Base-by-base conservation (phyloP, 2,329 filamentous ascomycete species). In the Sarocladium brachiariae region DNA sequence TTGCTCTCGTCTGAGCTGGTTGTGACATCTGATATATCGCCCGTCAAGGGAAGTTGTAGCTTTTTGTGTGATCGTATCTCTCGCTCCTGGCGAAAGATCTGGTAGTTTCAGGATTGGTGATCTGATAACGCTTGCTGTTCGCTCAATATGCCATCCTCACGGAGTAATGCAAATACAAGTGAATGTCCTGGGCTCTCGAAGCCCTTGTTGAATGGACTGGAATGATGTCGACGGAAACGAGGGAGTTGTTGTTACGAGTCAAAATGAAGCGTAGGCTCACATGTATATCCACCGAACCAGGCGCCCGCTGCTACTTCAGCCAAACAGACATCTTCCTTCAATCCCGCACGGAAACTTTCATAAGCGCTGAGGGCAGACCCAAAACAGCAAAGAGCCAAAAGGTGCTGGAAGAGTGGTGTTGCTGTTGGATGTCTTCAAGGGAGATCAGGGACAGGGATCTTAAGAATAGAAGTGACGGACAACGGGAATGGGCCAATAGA, bases 1-100 rank as follows among this genome's bases (percentile, higher is more conserved):
- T 73, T 61, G 72, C 74, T 19, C 39, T 59, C 59, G 47, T 62
- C 59, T 47, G 68, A 59, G 23, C 49, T 50, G 39, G 39, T 45
- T 52, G 51, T 53, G 51, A 18, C 46, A 47, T 23, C 7, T 24
- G 27, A 34, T 27, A 6, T 19, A 7, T 14, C 16, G 16, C n/a
- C 35, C 27, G 30, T 43, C 35, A 33, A 30, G 16, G 33, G 43
- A 11, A 30, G 27, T 16, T 25, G 51, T 41, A 31, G 13, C 21
- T 8, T 24, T 27, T 51, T 13, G 21, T 30, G 13, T 21, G 11
- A 25, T 31, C 13, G 11, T 33, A 7, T 13, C n/a, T 33, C 24
- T 30, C 24, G 21, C 27, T 8, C 45, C 30, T n/a, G 24, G 27
- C 23, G 24, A n/a, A n/a, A n/a, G n/a, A n/a, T n/a, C n/a, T n/a